Evolutionary conservation across 2,329 filamentous ascomycete genomes (phyloP), one percentile per base, ranked within the genome.

Genomic region (Lasiodiplodia citricola): DNA sequence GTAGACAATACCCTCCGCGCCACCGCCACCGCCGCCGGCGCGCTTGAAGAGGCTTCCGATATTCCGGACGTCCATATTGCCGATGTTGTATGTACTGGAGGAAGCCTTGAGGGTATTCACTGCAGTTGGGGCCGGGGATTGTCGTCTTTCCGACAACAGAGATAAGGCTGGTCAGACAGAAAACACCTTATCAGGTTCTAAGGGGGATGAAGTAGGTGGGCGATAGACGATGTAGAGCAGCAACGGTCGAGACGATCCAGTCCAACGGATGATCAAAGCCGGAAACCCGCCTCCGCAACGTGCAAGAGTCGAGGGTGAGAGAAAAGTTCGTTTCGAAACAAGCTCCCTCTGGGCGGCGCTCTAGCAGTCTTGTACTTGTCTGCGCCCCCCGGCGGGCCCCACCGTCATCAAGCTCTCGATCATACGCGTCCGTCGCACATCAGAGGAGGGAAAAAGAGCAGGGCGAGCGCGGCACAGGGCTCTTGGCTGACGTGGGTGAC

Each of bases 31-130:
- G 23, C 55, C 55, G 16, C 65, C 52, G 14, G 55, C 55, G 44
- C 65, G 65, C 31, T 52, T 67, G 41, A 60, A 50, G 18, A 67
- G 8, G 8, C 58, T 28, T 25, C 54, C 35, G 25, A 60, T 13
- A 31, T 67, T 56, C 23, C 54, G 51, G 28, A 60, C 55, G 16
- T 69, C 68, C 68, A 66, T 68, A 41, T 7, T 44, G 55, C 13
- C 21, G 31, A 16, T 14, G 14, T 44, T 14, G n/a, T 37, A 31
- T 7, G 18, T 28, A 11, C 31, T 11, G 16, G 4, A 6, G 52
- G 13, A 31, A n/a, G 8, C 5, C 18, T 37, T 56, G 14, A 8
- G 35, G 7, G 18, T 21, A 16, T 21, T 47, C 13, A 44, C 41
- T 18, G 8, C 10, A 23, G 21, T 18, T 8, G 37, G 21, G 38